phyloP scores from a whole-genome alignment of 768 basidiomycete genomes.

The Tulasnella sp. region DNA sequence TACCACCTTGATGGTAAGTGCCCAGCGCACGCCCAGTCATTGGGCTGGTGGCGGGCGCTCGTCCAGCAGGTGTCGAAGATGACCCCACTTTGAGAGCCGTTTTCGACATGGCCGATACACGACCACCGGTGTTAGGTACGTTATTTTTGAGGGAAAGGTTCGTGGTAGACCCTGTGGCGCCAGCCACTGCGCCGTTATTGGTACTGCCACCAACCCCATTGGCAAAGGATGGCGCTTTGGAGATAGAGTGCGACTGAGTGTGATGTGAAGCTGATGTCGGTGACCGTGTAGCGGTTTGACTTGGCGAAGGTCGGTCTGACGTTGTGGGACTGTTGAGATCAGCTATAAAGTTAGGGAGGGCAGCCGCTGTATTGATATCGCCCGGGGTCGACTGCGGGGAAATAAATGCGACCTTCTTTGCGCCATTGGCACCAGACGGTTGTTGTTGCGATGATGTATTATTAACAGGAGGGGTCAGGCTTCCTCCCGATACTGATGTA shows the following conservation, averaged over 20 bases:
- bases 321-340: slow-evolving; percentile 9
- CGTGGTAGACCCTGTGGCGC: slow-evolving; percentile 1
- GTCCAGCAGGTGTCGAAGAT: neutral
- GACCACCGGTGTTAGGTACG: neutral
- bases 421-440: neutral
- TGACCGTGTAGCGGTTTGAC: neutral
- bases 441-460: neutral
- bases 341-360: slow-evolving; percentile 12
- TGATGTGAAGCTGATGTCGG: neutral
- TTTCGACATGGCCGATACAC: slow-evolving; percentile 1
- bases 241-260: neutral
- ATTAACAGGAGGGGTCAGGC: neutral
- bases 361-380: slow-evolving; percentile 34
- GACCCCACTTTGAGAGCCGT: neutral
- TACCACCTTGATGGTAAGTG: neutral
- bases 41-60: neutral
- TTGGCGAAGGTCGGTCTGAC: no score
- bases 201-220: neutral
- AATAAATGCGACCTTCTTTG: slow-evolving; percentile 80
- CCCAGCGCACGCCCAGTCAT: neutral
- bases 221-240: slow-evolving; percentile 1
- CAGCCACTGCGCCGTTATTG: neutral
- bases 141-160: slow-evolving; percentile 3
- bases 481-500: slow-evolving; percentile 1
- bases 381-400: slow-evolving; percentile 67